Evolutionary conservation across 495 filamentous ascomycete genomes (phyloP).

Genomic region (Aspergillus sclerotioniger): DNA sequence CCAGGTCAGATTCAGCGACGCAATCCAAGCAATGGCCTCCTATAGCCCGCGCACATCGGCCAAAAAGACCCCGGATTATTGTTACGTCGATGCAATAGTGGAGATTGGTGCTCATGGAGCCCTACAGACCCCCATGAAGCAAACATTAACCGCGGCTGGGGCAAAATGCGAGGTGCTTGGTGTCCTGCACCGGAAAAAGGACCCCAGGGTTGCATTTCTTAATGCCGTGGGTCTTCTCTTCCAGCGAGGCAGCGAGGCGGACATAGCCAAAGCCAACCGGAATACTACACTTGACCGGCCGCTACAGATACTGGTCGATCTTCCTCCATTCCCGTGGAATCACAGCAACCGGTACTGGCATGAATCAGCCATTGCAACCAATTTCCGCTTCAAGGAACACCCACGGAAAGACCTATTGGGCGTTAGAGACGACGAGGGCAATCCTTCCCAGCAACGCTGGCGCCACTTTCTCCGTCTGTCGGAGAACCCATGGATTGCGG

Average conservation of each 20-base stretch:
- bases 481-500: neutral
- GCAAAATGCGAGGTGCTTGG: neutral
- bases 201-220: neutral
- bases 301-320: neutral
- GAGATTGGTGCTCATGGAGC: conserved; percentile 2
- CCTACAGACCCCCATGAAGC: neutral
- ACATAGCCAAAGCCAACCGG: neutral
- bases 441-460: neutral
- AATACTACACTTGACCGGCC: neutral
- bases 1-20: neutral
- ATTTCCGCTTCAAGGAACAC: neutral
- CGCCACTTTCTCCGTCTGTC: neutral
- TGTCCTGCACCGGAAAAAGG: neutral
- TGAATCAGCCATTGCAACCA: neutral
- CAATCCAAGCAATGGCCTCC: neutral
- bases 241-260: too few species aligned
- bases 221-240: neutral
- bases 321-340: neutral
- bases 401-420: neutral
- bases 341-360: neutral
- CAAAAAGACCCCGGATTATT: too few species aligned
- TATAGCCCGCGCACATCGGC: neutral
- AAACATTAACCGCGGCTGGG: neutral
- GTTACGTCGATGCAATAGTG: neutral
- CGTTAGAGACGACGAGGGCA: neutral